phyloP scores from a whole-genome alignment of 805 yeast genomes.

The Wickerhamiella hasegawae region DNA sequence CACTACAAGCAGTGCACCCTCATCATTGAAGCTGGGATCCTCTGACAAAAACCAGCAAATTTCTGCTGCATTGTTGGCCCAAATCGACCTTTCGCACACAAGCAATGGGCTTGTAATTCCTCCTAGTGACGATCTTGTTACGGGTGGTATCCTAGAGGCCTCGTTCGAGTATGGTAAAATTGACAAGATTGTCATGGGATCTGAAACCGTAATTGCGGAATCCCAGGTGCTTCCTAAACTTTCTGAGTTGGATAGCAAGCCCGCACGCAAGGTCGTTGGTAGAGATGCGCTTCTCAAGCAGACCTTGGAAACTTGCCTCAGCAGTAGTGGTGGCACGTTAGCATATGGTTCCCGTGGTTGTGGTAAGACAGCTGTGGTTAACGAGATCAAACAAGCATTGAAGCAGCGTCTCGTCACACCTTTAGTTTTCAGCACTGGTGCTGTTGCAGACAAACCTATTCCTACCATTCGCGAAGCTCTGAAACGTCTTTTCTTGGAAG shows the following conservation, averaged over 20 bases:
- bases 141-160: conserved; percentile 11
- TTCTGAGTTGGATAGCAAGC: background rate
- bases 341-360: conserved; percentile 65
- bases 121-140: conserved; percentile 6
- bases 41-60: background rate
- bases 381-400: conserved; percentile 27
- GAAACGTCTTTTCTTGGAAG: conserved; percentile 31
- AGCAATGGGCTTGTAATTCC: conserved; percentile 11
- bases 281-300: conserved; percentile 30
- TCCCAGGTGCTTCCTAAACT: conserved; percentile 8
- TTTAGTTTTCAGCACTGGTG: conserved; percentile 38
- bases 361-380: conserved; percentile 53
- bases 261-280: conserved; percentile 33
- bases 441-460: conserved; percentile 38
- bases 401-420: conserved; percentile 27
- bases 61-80: background rate
- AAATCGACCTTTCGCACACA: conserved; percentile 6
- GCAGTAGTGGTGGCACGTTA: conserved; percentile 41
- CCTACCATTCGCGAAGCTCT: conserved; percentile 30
- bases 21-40: background rate
- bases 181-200: conserved; percentile 6
- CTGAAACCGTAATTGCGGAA: conserved; percentile 10
- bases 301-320: conserved; percentile 26
- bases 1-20: conserved; percentile 15
- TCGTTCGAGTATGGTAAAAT: conserved; percentile 7